A percentile compares a stretch with the other conserved stretches of the same genome.
Evolutionary conservation across 2,329 filamentous ascomycete species (phyloP).

Genomic region (Curvularia sp.): DNA sequence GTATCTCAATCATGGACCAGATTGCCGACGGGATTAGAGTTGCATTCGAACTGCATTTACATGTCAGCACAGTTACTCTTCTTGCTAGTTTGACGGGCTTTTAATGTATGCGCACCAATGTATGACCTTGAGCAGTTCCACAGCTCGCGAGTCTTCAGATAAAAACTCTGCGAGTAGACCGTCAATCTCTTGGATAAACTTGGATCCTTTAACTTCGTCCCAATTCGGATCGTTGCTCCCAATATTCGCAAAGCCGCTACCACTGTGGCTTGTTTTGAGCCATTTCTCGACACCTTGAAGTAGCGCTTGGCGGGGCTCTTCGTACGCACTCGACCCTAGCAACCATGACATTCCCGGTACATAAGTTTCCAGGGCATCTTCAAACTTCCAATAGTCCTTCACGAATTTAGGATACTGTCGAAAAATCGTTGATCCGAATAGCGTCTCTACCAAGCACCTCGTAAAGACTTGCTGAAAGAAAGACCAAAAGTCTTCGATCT

Average conservation of each 20-base stretch:
- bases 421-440: slow-evolving; percentile 37
- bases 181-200: slow-evolving; percentile 32
- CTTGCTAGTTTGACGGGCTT: neutral
- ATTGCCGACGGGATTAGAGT: slow-evolving; percentile 28
- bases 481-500: slow-evolving; percentile 42
- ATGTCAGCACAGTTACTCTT: slow-evolving; percentile 9
- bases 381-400: slow-evolving; percentile 39
- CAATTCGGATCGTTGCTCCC: slow-evolving; percentile 21
- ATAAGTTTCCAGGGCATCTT: slow-evolving; percentile 28
- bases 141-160: slow-evolving; percentile 16
- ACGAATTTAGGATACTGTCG: slow-evolving; percentile 35
- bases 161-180: slow-evolving; percentile 16
- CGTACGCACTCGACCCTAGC: slow-evolving; percentile 22
- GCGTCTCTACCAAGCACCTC: slow-evolving; percentile 31
- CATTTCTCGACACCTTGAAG: slow-evolving; percentile 33
- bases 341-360: slow-evolving; percentile 28
- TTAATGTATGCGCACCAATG: slow-evolving; percentile 26
- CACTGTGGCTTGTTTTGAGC: slow-evolving; percentile 26
- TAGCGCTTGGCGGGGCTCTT: slow-evolving; percentile 28
- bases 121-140: slow-evolving; percentile 35
- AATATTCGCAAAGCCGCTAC: slow-evolving; percentile 24
- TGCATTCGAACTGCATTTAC: slow-evolving; percentile 24
- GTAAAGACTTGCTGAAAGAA: slow-evolving; percentile 40
- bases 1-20: slow-evolving; percentile 36
- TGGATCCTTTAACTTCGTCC: slow-evolving; percentile 32